Conservation (phyloP, 306 rosid species). For the Cicer judaicum region DNA sequence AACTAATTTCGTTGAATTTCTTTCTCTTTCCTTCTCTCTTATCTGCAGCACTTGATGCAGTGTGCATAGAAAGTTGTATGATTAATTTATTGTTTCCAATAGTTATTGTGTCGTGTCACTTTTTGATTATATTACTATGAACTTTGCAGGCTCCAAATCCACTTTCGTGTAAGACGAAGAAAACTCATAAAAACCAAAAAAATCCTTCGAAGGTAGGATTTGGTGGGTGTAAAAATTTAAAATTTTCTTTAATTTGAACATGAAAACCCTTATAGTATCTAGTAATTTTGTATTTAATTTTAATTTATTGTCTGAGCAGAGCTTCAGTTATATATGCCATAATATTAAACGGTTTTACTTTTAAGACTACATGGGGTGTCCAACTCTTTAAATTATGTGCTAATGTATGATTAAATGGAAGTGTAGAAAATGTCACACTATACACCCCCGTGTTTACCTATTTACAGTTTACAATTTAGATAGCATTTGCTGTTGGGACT, state of each 20-base stretch:
- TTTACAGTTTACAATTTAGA: too few species aligned
- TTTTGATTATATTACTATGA: constrained; percentile 23
- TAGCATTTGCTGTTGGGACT: neutral
- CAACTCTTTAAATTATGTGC: too few species aligned
- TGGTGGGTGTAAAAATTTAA: constrained; percentile 1
- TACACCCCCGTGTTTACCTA: too few species aligned
- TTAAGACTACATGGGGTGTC: neutral
- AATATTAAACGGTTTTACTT: constrained; percentile 3
- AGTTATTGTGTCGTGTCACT: neutral
- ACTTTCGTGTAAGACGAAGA: constrained; percentile 84
- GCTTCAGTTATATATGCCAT: neutral
- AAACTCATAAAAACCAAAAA: constrained; percentile 53
- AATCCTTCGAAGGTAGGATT: constrained; percentile 56
- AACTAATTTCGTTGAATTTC: neutral
- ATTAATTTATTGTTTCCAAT: constrained; percentile 20
- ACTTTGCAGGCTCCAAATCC: constrained; percentile 87
- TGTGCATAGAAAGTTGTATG: neutral
- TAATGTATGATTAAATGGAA: too few species aligned
- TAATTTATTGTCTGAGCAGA: neutral
- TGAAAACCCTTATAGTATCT: neutral
- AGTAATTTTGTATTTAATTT: neutral
- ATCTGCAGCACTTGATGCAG: neutral
- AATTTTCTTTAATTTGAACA: neutral
- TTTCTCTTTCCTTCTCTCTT: neutral
- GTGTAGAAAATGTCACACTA: too few species aligned